Base-by-base conservation (phyloP, 495 filamentous ascomycete species). In the Melanomma pulvis-pyrius region DNA sequence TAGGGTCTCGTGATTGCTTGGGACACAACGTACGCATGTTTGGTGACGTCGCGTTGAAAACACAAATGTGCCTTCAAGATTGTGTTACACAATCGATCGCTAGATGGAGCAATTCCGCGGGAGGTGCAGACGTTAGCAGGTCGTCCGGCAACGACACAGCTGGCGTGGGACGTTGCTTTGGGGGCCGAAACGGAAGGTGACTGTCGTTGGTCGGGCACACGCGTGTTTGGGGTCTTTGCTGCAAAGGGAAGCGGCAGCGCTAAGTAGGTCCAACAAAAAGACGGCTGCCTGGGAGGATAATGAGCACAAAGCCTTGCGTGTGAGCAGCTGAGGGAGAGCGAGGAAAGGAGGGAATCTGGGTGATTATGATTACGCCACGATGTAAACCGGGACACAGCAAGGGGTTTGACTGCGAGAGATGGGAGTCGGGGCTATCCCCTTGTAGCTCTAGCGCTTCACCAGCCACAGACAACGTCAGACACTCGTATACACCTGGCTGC, bases 21-120 rank as follows among this genome's bases (percentile, higher is more conserved):
- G 41, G 5, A 49, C 4, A 19, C n/a, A 22, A 55, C 51, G 28
- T 55, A 55, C 51, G 51, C 51, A 55, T 55, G 21, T 2, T 51
- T 6, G 26, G n/a, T 44, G 39, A n/a, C 8, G 39, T 44, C 39
- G 39, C 39, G 39, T 44, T 6, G 39, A 17, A 44, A 44, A 6
- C 39, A 44, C 39, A 44, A 44, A 51, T 9, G 48, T 24, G 26
- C 21, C 46, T 51, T 51, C 48, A 51, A 9, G 48, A 4, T 51
- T 5, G 7, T 24, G 21, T 29, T 26, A 24, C 8, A 24, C 39
- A 44, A n/a, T 6, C 39, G n/a, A 44, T 44, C 39, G 39, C 17
- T 44, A 11, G 39, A 15, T 44, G 39, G 39, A 44, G 39, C 17
- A 44, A 44, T 44, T 17, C 4, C 39, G n/a, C 39, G 39, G 39